Percentiles rank a stretch among this genome's conserved stretches.
These are phyloP conservation scores for Sporodiniella umbellata DNA, from an alignment of 371 early-diverging fungal genomes.

Conservation along the genomic window DNA sequence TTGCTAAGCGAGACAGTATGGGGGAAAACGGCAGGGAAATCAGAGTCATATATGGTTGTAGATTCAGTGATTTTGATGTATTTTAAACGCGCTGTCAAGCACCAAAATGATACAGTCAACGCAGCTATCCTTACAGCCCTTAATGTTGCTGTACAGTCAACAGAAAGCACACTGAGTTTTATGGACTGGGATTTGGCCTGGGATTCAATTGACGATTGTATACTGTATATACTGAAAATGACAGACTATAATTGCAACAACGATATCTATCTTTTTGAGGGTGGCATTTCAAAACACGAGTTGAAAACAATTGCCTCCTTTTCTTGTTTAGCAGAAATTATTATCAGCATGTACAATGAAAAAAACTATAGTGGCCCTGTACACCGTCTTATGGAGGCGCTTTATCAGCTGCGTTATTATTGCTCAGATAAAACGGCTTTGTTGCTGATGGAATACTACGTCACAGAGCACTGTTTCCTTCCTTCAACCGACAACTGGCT, in stretches of 20 bases:
- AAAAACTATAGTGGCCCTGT: constrained; percentile 41
- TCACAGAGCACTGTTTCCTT: constrained; percentile 56
- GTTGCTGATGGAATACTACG: constrained; percentile 57
- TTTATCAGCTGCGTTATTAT: constrained; percentile 53
- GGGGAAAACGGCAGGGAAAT: constrained; percentile 31
- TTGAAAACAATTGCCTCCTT: constrained; percentile 18
- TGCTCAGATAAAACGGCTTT: constrained; percentile 56
- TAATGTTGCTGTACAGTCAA: constrained; percentile 8
- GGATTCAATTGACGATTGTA: constrained; percentile 40
- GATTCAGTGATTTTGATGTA: constrained; percentile 38
- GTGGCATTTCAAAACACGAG: neutral
- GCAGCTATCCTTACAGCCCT: constrained; percentile 26
- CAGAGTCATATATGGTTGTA: constrained; percentile 33
- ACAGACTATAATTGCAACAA: constrained; percentile 21
- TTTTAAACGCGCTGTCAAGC: constrained; percentile 25
- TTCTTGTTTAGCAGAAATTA: constrained; percentile 22
- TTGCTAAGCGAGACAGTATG: constrained; percentile 57
- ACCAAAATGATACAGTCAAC: constrained; percentile 18
- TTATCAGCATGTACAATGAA: constrained; percentile 16
- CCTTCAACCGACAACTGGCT: constrained; percentile 68
- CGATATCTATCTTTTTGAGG: constrained; percentile 10
- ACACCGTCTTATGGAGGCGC: constrained; percentile 52
- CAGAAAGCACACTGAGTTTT: constrained; percentile 18
- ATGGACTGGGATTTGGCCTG: constrained; percentile 48
- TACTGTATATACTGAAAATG: constrained; percentile 14